Evolutionary conservation across 306 rosid species (phyloP), one percentile per base, ranked within the genome.

Genomic region (Sphenostylis stenocarpa): DNA sequence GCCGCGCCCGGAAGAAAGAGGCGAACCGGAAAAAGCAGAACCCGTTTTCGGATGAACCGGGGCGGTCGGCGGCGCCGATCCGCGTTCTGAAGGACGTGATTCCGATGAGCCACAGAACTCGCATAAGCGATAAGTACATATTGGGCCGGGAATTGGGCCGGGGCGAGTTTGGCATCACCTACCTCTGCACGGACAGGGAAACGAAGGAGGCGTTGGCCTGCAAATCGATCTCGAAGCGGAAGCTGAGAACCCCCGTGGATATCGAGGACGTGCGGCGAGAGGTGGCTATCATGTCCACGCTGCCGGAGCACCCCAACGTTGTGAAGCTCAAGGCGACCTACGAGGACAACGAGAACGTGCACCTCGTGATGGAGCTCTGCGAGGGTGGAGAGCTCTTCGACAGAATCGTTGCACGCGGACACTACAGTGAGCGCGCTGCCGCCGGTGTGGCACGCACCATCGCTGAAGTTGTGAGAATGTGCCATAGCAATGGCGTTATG

Each of bases 91-190:
- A 87, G 63, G 96, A 90, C 49, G 90, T 91, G 85, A 90, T 90
- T 57, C 91, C 97, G 0, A 82, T 84, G 34, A 82, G 95, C 64
- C 96, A 91, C 86, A 86, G 90, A 31, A 85, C 92, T 4, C 84
- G 94, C 77, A 88, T 94, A 78, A 88, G 94, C 64, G 98, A 94
- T 66, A 90, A 87, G 86, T 94, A 94, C 85, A 74, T 87, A 45
- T 86, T 94, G 19, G 96, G 97, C 55, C 89, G 92, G 3, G 97
- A 90, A 75, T 76, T 94, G 15, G 95, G 96, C 11, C 94, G 97
- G 3, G 96, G 98, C 1, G 97, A 94, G 87, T 92, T 92, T 64
- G 97, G 98, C 5, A 89, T 89, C 70, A 94, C 97, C 1, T 92
- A 89, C 44, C 85, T 90, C 10, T 94, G 98, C 73, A 92, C 95